Evolutionary conservation across 176 grass and related monocot species (phyloP).

Genomic region (Aegilops sharonensis): DNA sequence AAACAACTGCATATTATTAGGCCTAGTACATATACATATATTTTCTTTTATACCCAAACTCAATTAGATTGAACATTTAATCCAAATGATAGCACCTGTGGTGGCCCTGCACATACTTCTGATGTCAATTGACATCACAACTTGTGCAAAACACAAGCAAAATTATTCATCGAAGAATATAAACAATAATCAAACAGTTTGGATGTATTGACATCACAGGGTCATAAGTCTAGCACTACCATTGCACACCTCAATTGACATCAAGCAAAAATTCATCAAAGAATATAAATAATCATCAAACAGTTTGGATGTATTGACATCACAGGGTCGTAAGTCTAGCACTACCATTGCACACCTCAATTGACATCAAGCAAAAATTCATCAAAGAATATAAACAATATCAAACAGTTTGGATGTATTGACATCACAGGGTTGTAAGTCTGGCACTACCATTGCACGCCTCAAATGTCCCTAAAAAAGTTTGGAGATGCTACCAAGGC

Average conservation of each 20-base stretch:
- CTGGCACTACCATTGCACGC: background rate
- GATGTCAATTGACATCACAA: background rate
- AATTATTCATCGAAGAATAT: background rate
- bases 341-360: too few species aligned
- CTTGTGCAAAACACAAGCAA: background rate
- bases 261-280: background rate
- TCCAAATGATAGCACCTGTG: background rate
- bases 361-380: background rate
- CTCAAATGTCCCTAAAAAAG: background rate
- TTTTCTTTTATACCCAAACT: background rate
- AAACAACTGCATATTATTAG: background rate
- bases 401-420: background rate
- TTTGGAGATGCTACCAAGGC: background rate
- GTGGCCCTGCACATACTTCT: background rate
- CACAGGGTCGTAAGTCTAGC: too few species aligned
- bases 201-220: background rate
- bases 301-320: background rate
- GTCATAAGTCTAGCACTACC: background rate
- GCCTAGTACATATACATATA: background rate
- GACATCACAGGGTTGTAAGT: background rate
- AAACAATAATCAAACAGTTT: background rate
- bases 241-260: too few species aligned
- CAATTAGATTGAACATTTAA: background rate
- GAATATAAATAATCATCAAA: background rate
- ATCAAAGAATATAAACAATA: background rate